Percentiles rank a stretch among this genome's conserved stretches.
Conservation (phyloP, 2,329 filamentous ascomycete species). For the Neonectria faginata region DNA sequence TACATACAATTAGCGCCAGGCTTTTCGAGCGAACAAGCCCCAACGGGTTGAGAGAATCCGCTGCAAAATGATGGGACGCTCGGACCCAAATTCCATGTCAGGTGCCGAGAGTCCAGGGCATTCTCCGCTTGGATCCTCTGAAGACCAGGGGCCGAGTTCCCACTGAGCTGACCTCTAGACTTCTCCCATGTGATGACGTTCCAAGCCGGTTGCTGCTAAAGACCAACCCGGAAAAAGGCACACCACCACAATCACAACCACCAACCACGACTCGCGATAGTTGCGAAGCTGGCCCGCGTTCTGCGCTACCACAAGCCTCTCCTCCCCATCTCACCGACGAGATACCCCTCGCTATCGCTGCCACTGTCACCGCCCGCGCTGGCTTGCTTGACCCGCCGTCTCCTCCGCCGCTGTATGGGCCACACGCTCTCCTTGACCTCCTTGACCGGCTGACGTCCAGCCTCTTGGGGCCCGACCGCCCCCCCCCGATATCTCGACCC, state of each 20-base stretch:
- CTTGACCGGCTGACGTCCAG: conserved; percentile 42
- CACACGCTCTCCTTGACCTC: conserved; percentile 34
- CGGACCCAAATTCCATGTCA: conserved; percentile 20
- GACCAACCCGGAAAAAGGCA: conserved; percentile 18
- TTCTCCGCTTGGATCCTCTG: conserved; percentile 7
- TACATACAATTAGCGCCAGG: background rate
- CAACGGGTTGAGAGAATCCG: conserved; percentile 44
- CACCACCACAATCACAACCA: background rate
- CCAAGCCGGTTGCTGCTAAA: conserved; percentile 17
- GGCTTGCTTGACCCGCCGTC: conserved; percentile 5
- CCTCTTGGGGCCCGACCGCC: conserved; percentile 28
- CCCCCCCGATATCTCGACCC: conserved; percentile 2
- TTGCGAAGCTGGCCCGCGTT: conserved; percentile 15
- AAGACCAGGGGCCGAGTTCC: background rate
- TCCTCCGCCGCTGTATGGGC: conserved; percentile 37
- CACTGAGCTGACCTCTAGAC: background rate
- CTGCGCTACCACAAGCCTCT: conserved; percentile 15
- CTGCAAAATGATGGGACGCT: conserved; percentile 41
- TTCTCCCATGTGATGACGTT: conserved; percentile 31
- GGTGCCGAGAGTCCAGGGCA: background rate
- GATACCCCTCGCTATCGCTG: background rate
- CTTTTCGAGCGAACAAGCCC: conserved; percentile 26
- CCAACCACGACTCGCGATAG: conserved; percentile 6
- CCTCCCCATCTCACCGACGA: background rate
- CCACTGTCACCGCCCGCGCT: conserved; percentile 16